Percentiles rank a stretch among this genome's conserved stretches.
Conservation (phyloP, 495 filamentous ascomycete genomes). For the Poronia punctata region DNA sequence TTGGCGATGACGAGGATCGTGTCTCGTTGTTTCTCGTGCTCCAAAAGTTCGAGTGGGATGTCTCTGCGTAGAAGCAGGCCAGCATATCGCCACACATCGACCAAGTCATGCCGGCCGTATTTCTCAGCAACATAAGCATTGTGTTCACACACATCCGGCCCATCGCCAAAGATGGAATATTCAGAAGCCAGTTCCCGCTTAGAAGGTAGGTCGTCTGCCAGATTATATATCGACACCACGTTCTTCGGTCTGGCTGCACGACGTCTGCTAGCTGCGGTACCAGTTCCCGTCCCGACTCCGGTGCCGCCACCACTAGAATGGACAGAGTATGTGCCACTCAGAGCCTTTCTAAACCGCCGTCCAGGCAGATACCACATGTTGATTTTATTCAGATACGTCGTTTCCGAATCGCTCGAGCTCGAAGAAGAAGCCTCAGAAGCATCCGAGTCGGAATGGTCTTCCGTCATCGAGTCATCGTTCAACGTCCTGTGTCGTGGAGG, state of each 20-base stretch:
- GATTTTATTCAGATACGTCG: conserved; percentile 50
- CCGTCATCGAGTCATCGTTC: conserved; percentile 47
- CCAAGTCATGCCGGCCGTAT: conserved; percentile 65
- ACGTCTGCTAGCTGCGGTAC: conserved; percentile 38
- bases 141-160: conserved; percentile 68
- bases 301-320: conserved; percentile 45
- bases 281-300: conserved; percentile 47
- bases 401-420: conserved; percentile 65
- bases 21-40: conserved; percentile 38
- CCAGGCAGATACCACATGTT: conserved; percentile 39
- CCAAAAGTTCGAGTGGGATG: conserved; percentile 59
- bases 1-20: conserved; percentile 57
- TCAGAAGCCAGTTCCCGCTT: conserved; percentile 66
- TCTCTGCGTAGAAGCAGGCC: conserved; percentile 69
- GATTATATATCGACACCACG: conserved; percentile 61
- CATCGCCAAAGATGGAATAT: conserved; percentile 80
- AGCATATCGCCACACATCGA: conserved; percentile 77
- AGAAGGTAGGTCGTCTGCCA: conserved; percentile 62
- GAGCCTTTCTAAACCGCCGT: conserved; percentile 36
- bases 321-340: conserved; percentile 40
- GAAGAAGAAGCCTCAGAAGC: conserved; percentile 56
- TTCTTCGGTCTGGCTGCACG: conserved; percentile 42
- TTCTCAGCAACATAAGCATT: conserved; percentile 73
- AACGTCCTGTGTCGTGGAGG: conserved; percentile 36
- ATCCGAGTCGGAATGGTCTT: conserved; percentile 49